Conservation (phyloP, 108 stramenopile genomes). For the Skeletonema marinoi region DNA sequence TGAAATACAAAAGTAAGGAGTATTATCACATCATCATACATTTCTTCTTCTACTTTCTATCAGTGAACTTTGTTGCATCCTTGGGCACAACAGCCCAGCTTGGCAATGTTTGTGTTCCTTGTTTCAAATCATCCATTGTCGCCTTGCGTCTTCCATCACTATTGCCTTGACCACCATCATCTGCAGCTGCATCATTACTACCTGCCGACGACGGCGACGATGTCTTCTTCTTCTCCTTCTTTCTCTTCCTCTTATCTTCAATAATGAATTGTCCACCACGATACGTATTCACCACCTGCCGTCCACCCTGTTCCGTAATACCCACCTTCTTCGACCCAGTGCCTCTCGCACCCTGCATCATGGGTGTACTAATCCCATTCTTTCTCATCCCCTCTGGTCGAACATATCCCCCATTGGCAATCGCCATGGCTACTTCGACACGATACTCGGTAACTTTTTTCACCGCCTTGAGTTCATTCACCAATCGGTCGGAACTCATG, state of each 20-base stretch:
- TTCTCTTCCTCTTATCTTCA: constrained; percentile 68
- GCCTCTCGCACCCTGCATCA: constrained; percentile 41
- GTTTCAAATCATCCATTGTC: constrained; percentile 8
- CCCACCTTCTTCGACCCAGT: constrained; percentile 27
- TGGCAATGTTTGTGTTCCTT: constrained; percentile 8
- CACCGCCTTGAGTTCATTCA: constrained; percentile 80
- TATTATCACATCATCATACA: neutral
- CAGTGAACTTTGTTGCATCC: constrained; percentile 18
- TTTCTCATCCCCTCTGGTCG: constrained; percentile 66
- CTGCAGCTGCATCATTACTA: neutral
- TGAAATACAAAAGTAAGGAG: neutral
- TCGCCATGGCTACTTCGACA: constrained; percentile 78
- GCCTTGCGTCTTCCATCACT: neutral
- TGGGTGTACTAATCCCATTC: constrained; percentile 16
- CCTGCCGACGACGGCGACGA: neutral
- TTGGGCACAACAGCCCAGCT: constrained; percentile 14
- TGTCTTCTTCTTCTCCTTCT: constrained; percentile 8
- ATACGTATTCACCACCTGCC: constrained; percentile 39
- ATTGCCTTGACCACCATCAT: neutral
- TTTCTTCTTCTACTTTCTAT: neutral
- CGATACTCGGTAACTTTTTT: constrained; percentile 70
- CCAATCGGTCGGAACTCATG: constrained; percentile 75
- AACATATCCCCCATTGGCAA: constrained; percentile 64
- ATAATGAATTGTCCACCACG: constrained; percentile 62
- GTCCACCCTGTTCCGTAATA: constrained; percentile 36